A percentile compares a stretch with the other conserved stretches of the same genome.
Conservation (phyloP, 345 rosid genomes). For the Salix viminalis region DNA sequence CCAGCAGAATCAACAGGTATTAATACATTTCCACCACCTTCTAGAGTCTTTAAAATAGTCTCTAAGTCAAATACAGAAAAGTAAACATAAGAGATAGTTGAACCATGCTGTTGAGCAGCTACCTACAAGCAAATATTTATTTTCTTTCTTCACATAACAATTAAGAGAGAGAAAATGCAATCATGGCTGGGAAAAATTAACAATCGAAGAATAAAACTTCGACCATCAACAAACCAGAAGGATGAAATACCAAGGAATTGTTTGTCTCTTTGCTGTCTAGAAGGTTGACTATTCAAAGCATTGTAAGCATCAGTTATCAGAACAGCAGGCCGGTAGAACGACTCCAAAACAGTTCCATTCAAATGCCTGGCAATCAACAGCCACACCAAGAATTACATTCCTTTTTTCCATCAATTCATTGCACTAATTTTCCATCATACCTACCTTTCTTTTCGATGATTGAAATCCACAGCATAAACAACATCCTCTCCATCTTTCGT, state of each 20-base stretch:
- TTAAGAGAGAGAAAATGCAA: no score
- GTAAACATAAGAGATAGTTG: background rate
- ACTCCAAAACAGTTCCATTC: conserved; percentile 89
- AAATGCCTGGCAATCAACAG: conserved; percentile 66
- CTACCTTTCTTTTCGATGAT: conserved; percentile 93
- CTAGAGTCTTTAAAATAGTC: conserved; percentile 64
- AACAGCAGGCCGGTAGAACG: conserved; percentile 94
- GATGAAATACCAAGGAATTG: conserved; percentile 57
- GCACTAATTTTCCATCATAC: background rate
- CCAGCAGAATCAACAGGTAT: conserved; percentile 92
- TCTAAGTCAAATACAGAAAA: conserved; percentile 23
- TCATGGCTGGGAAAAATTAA: no score
- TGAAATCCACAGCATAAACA: conserved; percentile 93
- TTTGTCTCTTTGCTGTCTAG: conserved; percentile 79
- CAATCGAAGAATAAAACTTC: no score
- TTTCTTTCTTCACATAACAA: background rate
- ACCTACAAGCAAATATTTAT: background rate
- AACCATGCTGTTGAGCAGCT: no score
- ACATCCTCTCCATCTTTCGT: conserved; percentile 98
- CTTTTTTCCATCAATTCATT: background rate
- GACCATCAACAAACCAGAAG: conserved; percentile 11
- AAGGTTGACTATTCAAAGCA: conserved; percentile 78
- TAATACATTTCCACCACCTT: conserved; percentile 83
- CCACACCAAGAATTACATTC: conserved; percentile 1
- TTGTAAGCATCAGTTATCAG: conserved; percentile 88